phyloP scores from a whole-genome alignment of 768 basidiomycete species.

The Leccinum pellstonianum region DNA sequence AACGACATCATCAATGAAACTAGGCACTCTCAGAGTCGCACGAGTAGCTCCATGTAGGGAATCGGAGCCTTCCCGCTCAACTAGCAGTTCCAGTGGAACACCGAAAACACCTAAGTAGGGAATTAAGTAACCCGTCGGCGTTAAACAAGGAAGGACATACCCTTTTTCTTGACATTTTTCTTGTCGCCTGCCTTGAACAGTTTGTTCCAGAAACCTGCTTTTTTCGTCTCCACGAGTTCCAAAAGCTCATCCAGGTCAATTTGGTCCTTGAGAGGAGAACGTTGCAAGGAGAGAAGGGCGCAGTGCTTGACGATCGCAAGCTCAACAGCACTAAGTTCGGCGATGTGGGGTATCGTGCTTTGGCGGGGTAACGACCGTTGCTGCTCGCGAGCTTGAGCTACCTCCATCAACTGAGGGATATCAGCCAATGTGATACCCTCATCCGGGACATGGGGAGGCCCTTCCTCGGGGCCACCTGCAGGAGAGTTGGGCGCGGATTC shows the following conservation, averaged over 20 bases:
- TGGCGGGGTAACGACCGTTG: conserved; percentile 79
- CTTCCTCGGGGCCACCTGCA: conserved; percentile 48
- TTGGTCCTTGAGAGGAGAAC: conserved; percentile 75
- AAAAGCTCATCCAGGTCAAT: conserved; percentile 91
- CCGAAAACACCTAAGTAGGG: conserved; percentile 77
- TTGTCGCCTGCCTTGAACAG: conserved; percentile 89
- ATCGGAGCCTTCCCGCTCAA: conserved; percentile 94
- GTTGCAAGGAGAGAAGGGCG: conserved; percentile 76
- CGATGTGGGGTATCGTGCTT: conserved; percentile 78
- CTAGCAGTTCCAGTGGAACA: conserved; percentile 87
- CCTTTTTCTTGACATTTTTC: conserved; percentile 89
- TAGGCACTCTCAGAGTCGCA: conserved; percentile 83
- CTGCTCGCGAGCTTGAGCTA: conserved; percentile 86
- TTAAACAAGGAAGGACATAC: conserved; percentile 38
- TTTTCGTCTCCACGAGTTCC: conserved; percentile 90
- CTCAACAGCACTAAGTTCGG: conserved; percentile 81
- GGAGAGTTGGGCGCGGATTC: conserved; percentile 75
- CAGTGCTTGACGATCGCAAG: conserved; percentile 89
- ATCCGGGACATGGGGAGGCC: conserved; percentile 45
- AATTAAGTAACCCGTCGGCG: conserved; percentile 8
- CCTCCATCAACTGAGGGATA: conserved; percentile 90
- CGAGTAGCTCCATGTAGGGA: conserved; percentile 88
- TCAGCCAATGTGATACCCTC: conserved; percentile 92
- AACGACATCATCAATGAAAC: conserved; percentile 97
- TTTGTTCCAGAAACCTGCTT: conserved; percentile 94